Conservation (phyloP, 116 monocot species). For the Trichopus zeylanicus region DNA sequence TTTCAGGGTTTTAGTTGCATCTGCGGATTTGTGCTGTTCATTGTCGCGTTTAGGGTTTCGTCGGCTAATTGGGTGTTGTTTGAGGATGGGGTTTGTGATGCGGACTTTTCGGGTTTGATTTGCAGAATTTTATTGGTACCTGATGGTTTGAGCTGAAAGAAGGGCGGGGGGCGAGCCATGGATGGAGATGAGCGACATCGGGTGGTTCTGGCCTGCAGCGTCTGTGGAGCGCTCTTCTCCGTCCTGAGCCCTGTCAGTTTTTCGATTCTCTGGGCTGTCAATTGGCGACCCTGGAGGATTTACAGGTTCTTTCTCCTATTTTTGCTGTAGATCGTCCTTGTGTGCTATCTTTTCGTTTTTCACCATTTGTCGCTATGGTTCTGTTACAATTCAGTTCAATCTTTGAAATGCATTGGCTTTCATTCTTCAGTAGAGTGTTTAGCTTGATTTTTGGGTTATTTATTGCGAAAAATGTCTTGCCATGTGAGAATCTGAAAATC, state of each 20-base stretch:
- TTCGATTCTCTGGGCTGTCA: constrained; percentile 81
- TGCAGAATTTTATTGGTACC: neutral
- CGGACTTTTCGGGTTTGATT: neutral
- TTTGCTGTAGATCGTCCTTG: neutral
- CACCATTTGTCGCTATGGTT: neutral
- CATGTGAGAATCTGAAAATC: no score
- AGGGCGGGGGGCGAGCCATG: constrained; percentile 35
- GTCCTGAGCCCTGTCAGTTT: constrained; percentile 60
- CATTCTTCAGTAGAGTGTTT: no score
- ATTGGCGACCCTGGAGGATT: constrained; percentile 98
- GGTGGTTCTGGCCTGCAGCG: constrained; percentile 50
- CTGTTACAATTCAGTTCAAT: no score
- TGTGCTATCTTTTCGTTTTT: neutral
- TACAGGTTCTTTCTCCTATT: constrained; percentile 49
- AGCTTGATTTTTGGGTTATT: no score
- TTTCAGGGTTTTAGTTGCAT: no score
- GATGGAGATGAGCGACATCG: constrained; percentile 57
- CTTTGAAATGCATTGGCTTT: no score
- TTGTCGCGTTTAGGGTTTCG: neutral
- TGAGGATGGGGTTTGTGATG: no score
- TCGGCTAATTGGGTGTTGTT: no score
- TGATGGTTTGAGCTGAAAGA: constrained; percentile 1
- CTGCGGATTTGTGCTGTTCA: neutral
- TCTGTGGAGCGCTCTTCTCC: constrained; percentile 76
- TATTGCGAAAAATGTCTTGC: no score